Evolutionary conservation across 192 early-diverging fungal genomes (phyloP), one percentile per base, ranked within the genome.

Genomic region (Backusella parvicylindrica): DNA sequence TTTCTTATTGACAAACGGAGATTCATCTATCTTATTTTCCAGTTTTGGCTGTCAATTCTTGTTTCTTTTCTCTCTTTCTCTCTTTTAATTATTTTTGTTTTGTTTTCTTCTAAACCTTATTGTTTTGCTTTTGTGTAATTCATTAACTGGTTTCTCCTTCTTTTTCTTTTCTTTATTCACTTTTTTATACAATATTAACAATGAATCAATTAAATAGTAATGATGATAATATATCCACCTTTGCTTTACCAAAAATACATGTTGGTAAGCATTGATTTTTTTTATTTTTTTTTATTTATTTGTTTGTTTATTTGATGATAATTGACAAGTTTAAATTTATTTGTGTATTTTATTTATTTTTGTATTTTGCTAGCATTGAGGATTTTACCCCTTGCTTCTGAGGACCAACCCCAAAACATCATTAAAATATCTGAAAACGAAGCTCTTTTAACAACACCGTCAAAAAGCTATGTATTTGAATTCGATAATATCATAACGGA

Each of bases 391-490:
- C 66, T 37, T 35, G n/a, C 67, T 23, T 23, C 67, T 36, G 13
- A n/a, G 16, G 35, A 37, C 6, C 35, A 68, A 26, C 37, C 7
- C 53, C 53, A 56, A 26, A 68, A 26, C 13, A 36, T 68, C 12
- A 37, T 41, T 68, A 68, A 68, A 68, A 36, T 41, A 40, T 68
- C 33, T 11, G 67, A 68, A 36, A 68, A 37, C 5, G 33, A 68
- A 68, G 67, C 37, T 2, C 11, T 40, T 13, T 68, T 68, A 21
- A 37, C 36, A 40, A 26, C 67, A 37, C 18, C 35, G 41, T 18
- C 35, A 21, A 36, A 68, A 8, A 18, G 33, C 12, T 36, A 12
- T 28, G 21, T 68, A 13, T 68, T 26, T 36, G 6, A 33, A 40
- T 68, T 68, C 23, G 21, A 35, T 13, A n/a, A 68, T 8, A 36